Evolutionary conservation across 441 rosid genomes (phyloP).

Genomic region (Metrosideros polymorpha): DNA sequence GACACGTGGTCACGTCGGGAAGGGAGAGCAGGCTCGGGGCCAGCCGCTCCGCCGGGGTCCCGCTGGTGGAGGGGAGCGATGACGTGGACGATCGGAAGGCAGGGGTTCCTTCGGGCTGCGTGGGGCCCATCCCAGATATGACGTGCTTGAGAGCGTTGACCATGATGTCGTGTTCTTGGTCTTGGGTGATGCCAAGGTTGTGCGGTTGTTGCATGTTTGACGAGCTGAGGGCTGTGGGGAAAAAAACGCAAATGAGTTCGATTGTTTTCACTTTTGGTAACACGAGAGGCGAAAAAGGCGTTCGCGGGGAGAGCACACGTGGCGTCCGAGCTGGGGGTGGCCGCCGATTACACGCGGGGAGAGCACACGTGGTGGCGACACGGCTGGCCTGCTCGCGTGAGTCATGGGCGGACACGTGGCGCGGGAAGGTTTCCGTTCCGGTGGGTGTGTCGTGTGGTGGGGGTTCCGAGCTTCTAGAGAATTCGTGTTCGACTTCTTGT

Average conservation of each 20-base stretch:
- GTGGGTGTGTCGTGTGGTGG: no score
- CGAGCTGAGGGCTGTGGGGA: neutral
- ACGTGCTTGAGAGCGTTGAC: conserved; percentile 22
- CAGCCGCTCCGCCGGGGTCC: neutral
- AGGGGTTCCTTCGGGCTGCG: neutral
- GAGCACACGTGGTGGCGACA: neutral
- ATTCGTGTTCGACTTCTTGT: neutral
- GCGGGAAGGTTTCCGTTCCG: no score
- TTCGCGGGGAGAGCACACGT: neutral
- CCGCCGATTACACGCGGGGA: no score
- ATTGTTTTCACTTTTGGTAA: no score
- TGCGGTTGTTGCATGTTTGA: neutral
- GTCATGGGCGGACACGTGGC: neutral
- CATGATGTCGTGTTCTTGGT: conserved; percentile 15
- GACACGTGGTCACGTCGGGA: conserved; percentile 10
- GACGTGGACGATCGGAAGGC: neutral
- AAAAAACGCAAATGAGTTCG: neutral
- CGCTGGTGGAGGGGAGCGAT: neutral
- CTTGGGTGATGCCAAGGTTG: neutral
- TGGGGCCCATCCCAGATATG: conserved; percentile 1
- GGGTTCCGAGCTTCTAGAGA: neutral
- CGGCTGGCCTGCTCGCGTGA: neutral
- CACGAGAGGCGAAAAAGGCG: no score
- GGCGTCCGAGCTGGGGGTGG: no score
- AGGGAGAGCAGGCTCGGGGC: neutral